Evolutionary conservation across 768 basidiomycete species (phyloP).

Genomic region (Collybia sordida): DNA sequence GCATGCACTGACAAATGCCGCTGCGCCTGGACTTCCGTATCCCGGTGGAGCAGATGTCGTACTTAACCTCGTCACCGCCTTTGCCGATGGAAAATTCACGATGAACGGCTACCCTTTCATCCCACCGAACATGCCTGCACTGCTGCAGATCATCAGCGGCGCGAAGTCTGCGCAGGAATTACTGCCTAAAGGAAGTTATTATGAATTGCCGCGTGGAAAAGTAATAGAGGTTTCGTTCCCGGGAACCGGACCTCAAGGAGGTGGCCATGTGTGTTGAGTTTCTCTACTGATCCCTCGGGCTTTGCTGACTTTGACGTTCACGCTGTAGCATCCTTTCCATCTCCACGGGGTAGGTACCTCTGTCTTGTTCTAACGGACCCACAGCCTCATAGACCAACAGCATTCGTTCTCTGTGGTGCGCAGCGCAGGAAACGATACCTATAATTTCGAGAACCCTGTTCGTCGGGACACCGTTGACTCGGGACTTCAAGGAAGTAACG

Average conservation of each 20-base stretch:
- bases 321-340: slow-evolving; percentile 25
- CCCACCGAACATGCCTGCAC: slow-evolving; percentile 28
- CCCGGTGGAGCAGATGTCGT: neutral
- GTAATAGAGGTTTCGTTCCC: slow-evolving; percentile 45
- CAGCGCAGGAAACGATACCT: slow-evolving; percentile 22
- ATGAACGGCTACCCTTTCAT: slow-evolving; percentile 29
- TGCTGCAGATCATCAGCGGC: slow-evolving; percentile 37
- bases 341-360: slow-evolving; percentile 25
- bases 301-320: neutral
- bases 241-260: slow-evolving; percentile 3
- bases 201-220: slow-evolving; percentile 39
- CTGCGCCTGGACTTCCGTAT: slow-evolving; percentile 25
- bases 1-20: neutral
- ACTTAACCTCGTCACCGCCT: neutral
- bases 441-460: slow-evolving; percentile 17
- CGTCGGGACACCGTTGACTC: slow-evolving; percentile 34
- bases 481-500: slow-evolving; percentile 28
- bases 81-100: slow-evolving; percentile 2
- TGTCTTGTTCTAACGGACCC: too few relatives aligned
- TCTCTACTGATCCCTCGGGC: slow-evolving; percentile 6
- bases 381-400: too few relatives aligned
- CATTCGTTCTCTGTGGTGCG: slow-evolving; percentile 38
- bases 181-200: slow-evolving; percentile 40
- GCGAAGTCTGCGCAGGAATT: slow-evolving; percentile 34
- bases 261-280: slow-evolving; percentile 26